These are phyloP conservation scores for Boletus patriciae DNA, from an alignment of 768 basidiomycete species.

Conservation along the genomic window DNA sequence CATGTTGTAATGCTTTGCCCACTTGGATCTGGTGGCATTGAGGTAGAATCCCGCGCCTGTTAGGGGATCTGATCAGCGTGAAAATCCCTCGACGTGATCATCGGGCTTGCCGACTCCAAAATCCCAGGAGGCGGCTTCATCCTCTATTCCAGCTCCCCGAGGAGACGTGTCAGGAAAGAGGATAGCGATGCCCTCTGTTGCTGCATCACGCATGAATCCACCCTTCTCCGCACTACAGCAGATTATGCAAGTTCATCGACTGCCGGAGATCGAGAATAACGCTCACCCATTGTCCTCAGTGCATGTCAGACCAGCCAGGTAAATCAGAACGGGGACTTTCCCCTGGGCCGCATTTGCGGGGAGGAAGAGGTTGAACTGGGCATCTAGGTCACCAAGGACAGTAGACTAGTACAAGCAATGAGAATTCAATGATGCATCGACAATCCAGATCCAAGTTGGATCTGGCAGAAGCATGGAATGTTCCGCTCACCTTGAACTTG, in stretches of 20 bases:
- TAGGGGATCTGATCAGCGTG: conserved; percentile 1
- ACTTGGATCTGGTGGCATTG: conserved; percentile 79
- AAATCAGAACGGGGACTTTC: conserved; percentile 73
- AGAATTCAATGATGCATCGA: background rate
- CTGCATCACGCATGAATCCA: conserved; percentile 83
- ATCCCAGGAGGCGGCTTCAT: conserved; percentile 83
- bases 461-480: background rate
- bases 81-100: background rate
- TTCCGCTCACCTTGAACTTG: conserved; percentile 64
- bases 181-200: conserved; percentile 82
- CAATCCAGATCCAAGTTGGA: background rate
- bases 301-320: conserved; percentile 87
- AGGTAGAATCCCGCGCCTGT: conserved; percentile 91
- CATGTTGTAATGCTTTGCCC: conserved; percentile 84
- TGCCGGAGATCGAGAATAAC: background rate
- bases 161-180: conserved; percentile 95
- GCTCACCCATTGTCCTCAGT: conserved; percentile 90
- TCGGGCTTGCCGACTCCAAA: conserved; percentile 71
- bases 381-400: conserved; percentile 63
- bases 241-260: background rate
- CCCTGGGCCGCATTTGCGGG: conserved; percentile 59
- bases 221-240: conserved; percentile 81
- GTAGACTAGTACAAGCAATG: conserved; percentile 52
- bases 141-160: conserved; percentile 82
- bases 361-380: conserved; percentile 88